Evolutionary conservation across 345 rosid species (phyloP), one percentile per base, ranked within the genome.

Genomic region (Lumnitzera littorea): DNA sequence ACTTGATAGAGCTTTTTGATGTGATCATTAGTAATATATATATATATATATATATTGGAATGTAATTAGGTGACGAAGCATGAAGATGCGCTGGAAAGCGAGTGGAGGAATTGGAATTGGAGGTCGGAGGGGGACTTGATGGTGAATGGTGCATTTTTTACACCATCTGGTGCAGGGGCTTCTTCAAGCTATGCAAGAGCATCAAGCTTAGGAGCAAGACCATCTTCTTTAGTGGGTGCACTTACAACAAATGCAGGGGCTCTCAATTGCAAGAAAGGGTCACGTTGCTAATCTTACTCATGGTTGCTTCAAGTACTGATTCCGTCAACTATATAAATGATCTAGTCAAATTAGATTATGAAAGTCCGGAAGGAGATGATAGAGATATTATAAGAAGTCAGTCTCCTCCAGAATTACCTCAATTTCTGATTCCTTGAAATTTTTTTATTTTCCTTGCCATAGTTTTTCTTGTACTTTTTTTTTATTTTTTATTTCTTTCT

Each of bases 61-160:
- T 24, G 20, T 60, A 24, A 23, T 47, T 65, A 85, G 91, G 76
- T 86, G 55, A 87, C 94, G 8, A 87, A 87, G 52, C 79, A 82
- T 14, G 90, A 87, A 57, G 81, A 87, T 70, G 88, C 94, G 0
- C 80, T 84, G 0, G 71, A 78, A 47, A 72, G 80, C 12, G 77
- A 87, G 31, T 87, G 90, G 90, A 78, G 31, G 62, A 13, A 48
- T 0, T 87, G 94, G 94, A 87, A 87, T 50, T 87, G 94, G 94
- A 76, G 90, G 66, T 80, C 94, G 0, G 84, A 87, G 62, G 88
- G 90, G 41, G 90, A 87, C 62, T 47, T 82, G 56, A 67, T 87
- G 82, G 50, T 82, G 25, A 87, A 87, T 16, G 94, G 94, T 2
- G 94, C 94, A 6, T 87, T 82, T 62, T 87, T 87, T 64, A 82